Conservation (phyloP, 352 stramenopile genomes). For the Phytophthora citrophthora region DNA sequence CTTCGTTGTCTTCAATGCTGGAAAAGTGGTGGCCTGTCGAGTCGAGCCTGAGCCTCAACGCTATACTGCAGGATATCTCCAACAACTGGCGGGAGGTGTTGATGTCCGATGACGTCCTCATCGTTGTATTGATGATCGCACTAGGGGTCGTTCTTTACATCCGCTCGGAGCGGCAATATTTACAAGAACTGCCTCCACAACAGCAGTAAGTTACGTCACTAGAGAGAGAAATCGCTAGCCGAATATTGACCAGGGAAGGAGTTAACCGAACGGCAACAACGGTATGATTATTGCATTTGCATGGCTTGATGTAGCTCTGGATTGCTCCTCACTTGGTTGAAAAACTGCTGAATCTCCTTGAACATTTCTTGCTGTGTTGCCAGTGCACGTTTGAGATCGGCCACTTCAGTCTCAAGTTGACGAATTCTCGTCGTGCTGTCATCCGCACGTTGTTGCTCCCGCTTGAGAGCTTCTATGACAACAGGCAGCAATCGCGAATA, state of each 20-base stretch:
- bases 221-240: conserved; percentile 14
- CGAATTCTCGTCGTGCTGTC: conserved; percentile 18
- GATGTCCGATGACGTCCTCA: conserved; percentile 72
- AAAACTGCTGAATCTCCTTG: conserved; percentile 7
- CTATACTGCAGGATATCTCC: conserved; percentile 17
- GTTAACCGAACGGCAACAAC: conserved; percentile 15
- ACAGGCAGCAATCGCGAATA: conserved; percentile 85
- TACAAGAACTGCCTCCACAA: conserved; percentile 38
- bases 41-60: conserved; percentile 15
- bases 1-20: conserved; percentile 36
- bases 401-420: conserved; percentile 24
- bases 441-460: conserved; percentile 29
- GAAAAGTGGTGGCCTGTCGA: conserved; percentile 42
- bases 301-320: conserved; percentile 1
- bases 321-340: conserved; percentile 1
- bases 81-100: conserved; percentile 50
- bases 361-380: conserved; percentile 25
- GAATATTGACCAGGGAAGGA: conserved; percentile 10
- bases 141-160: conserved; percentile 81
- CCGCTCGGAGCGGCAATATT: conserved; percentile 70
- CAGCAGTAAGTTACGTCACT: conserved; percentile 31
- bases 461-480: conserved; percentile 83
- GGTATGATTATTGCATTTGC: conserved; percentile 44
- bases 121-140: conserved; percentile 62
- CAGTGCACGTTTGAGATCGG: conserved; percentile 18